Conservation (phyloP, 2,329 filamentous ascomycete species). For the Fusarium sororula region DNA sequence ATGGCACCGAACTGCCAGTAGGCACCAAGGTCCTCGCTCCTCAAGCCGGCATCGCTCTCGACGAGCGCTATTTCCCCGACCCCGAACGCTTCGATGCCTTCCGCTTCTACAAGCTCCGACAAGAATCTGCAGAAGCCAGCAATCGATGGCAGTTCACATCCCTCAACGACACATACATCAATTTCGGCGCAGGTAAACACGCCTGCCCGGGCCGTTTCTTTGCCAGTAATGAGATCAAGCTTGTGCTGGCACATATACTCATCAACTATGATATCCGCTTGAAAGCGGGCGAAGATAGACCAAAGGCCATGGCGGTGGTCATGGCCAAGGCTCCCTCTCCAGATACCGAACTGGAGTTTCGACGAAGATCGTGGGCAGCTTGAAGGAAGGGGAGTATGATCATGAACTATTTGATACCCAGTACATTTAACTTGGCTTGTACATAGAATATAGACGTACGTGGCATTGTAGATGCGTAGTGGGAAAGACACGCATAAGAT, state of each 20-base stretch:
- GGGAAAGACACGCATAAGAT: background rate
- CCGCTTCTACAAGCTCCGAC: conserved; percentile 58
- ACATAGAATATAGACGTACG: conserved; percentile 20
- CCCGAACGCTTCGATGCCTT: conserved; percentile 58
- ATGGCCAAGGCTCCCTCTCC: conserved; percentile 55
- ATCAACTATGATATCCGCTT: conserved; percentile 55
- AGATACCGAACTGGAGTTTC: conserved; percentile 53
- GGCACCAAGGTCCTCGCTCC: conserved; percentile 55
- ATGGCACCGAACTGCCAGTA: conserved; percentile 54
- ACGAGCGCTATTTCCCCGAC: conserved; percentile 52
- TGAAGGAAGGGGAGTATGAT: conserved; percentile 13
- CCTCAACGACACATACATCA: conserved; percentile 53
- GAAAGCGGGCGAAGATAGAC: conserved; percentile 50
- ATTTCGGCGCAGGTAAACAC: conserved; percentile 59
- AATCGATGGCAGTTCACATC: conserved; percentile 56
- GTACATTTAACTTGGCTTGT: conserved; percentile 23
- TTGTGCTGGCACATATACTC: conserved; percentile 54
- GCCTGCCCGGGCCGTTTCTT: conserved; percentile 61
- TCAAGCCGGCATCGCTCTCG: conserved; percentile 53
- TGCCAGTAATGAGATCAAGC: conserved; percentile 57
- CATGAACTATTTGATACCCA: conserved; percentile 10
- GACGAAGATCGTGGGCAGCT: conserved; percentile 43
- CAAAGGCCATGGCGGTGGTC: conserved; percentile 50
- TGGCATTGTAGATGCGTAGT: background rate
- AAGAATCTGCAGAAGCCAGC: conserved; percentile 49